Evolutionary conservation across 345 rosid species (phyloP), one percentile per base, ranked within the genome.

Genomic region (Bruguiera sexangula): DNA sequence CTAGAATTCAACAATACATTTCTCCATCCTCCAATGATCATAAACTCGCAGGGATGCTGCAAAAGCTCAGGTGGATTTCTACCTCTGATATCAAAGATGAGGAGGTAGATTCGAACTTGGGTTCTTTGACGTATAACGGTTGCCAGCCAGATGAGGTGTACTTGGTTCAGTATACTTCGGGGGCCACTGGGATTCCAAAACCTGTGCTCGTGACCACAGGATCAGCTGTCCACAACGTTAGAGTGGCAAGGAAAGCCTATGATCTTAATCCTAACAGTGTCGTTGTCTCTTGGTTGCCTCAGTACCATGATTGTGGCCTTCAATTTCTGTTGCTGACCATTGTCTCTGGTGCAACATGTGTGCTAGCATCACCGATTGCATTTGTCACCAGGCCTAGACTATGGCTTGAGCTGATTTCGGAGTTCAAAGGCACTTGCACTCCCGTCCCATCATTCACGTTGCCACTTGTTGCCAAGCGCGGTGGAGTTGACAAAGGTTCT

Each of bases 131-230:
- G 0, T 82, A 82, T 39, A 69, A 67, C 22, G 88, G 93, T 13
- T 77, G 86, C 76, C 67, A 55, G 50, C 73, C 80, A 2, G 74
- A 83, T 46, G 89, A 86, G 34, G 66, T 79, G 46, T 86, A 82
- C 61, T 71, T 88, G 78, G 83, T 86, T 62, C 93, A 86, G 31
- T 86, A 88, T 87, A 86, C 88, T 67, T 88, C 89, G 46, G 90
- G 90, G 51, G 80, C 93, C 16, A 88, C 90, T 3, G 87, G 86
- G 72, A 80, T 86, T 46, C 89, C 89, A 0, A 88, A 88, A 66
- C 90, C 86, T 2, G 90, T 86, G 52, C 84, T 80, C 7, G 83
- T 82, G 61, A 86, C 90, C 0, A 76, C 90, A 6, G 90, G 93
- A 30, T 80, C 90, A n/a, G 87, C 90, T 0, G 87, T 79, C 68